Conservation (phyloP, 371 early-diverging fungal genomes). For the Gilbertella persicaria region DNA sequence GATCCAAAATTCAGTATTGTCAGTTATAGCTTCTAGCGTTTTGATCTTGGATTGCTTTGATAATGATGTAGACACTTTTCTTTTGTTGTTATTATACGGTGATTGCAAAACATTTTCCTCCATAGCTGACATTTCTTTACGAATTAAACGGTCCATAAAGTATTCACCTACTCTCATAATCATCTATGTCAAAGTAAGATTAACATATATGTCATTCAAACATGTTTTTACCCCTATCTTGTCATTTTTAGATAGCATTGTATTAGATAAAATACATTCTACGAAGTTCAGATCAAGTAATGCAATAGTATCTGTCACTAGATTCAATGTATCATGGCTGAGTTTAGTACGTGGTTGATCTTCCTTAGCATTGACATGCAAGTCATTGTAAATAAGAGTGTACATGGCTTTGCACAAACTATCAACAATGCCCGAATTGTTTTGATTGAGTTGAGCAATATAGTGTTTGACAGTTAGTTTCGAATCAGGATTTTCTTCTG, state of each 20-base stretch:
- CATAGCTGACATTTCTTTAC: slow-evolving; percentile 6
- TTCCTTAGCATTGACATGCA: not conserved
- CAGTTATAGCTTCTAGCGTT: slow-evolving; percentile 6
- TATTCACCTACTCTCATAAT: slow-evolving; percentile 32
- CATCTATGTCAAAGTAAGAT: slow-evolving; percentile 7
- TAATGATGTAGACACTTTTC: slow-evolving; percentile 3
- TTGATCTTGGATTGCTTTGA: slow-evolving; percentile 18
- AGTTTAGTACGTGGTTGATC: not conserved
- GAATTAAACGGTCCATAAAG: slow-evolving; percentile 30
- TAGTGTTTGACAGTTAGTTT: not conserved
- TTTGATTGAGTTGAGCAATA: slow-evolving; percentile 33
- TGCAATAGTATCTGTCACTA: slow-evolving; percentile 10
- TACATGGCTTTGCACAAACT: slow-evolving; percentile 31
- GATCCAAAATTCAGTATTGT: slow-evolving; percentile 8
- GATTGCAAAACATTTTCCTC: slow-evolving; percentile 4
- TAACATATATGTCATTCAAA: no score
- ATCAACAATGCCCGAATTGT: slow-evolving; percentile 47
- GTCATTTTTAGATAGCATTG: not conserved
- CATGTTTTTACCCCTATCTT: not conserved
- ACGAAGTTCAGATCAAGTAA: slow-evolving; percentile 9
- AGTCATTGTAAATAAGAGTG: slow-evolving; percentile 17
- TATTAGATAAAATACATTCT: slow-evolving; percentile 1
- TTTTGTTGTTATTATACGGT: not conserved
- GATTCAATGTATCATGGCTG: slow-evolving; percentile 6
- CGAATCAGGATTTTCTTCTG: not conserved